Percentiles rank a stretch among this genome's conserved stretches.
These are phyloP conservation scores for Phlebiopsis flavidoalba DNA, from an alignment of 768 basidiomycete genomes.

Conservation along the genomic window DNA sequence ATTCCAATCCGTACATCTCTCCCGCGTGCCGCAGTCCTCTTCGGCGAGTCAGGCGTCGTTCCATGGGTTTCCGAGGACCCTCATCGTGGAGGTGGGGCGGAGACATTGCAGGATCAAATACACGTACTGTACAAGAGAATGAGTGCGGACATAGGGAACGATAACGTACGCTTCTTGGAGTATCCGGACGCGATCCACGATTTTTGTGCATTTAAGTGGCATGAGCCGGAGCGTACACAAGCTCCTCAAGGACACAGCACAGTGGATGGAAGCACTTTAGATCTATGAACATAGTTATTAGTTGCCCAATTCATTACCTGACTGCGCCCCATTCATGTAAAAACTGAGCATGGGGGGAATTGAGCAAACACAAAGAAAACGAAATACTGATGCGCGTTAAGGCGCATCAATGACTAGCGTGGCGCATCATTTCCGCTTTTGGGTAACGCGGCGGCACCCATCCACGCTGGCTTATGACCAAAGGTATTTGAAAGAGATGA, in stretches of 20 bases:
- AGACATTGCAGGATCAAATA: slow-evolving; percentile 33
- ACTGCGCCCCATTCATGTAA: too few relatives aligned
- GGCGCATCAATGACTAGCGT: too few relatives aligned
- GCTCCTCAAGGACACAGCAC: slow-evolving; percentile 4
- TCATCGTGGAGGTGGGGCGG: slow-evolving; percentile 26
- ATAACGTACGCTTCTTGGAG: slow-evolving; percentile 43
- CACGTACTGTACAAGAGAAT: slow-evolving; percentile 19
- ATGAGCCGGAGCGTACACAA: slow-evolving; percentile 26
- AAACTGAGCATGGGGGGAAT: too few relatives aligned
- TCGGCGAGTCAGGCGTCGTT: background rate
- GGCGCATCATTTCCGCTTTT: too few relatives aligned
- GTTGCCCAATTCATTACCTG: too few relatives aligned
- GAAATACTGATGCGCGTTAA: too few relatives aligned
- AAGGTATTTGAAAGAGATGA: too few relatives aligned
- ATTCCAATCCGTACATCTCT: slow-evolving; percentile 2
- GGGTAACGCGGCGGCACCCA: too few relatives aligned
- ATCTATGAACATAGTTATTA: too few relatives aligned
- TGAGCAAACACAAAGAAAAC: too few relatives aligned
- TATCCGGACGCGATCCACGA: slow-evolving; percentile 41
- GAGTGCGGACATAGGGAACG: slow-evolving; percentile 7
- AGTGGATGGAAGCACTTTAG: background rate
- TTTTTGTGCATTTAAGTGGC: slow-evolving; percentile 15
- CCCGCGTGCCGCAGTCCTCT: background rate
- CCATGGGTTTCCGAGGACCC: slow-evolving; percentile 27
- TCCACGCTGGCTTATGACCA: too few relatives aligned